phyloP scores from a whole-genome alignment of 805 yeast genomes.

The Yamadazyma paraphyllophila region DNA sequence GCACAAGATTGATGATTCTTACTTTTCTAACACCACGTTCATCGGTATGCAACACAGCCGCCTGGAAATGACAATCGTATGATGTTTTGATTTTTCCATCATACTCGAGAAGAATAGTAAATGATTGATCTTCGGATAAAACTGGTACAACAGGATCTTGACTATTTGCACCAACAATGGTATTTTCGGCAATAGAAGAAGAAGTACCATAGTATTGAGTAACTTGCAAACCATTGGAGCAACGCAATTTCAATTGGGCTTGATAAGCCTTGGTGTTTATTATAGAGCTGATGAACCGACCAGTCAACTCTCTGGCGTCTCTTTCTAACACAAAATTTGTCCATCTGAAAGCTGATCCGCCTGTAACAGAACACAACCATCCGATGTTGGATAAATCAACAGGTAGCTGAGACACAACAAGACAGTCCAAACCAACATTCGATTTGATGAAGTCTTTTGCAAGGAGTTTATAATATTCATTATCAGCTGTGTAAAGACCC shows the following conservation, averaged over 20 bases:
- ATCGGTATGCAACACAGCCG: constrained; percentile 83
- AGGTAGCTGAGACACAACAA: constrained; percentile 60
- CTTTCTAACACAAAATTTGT: constrained; percentile 62
- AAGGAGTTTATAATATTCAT: constrained; percentile 58
- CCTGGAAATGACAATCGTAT: constrained; percentile 85
- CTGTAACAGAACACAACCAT: constrained; percentile 61
- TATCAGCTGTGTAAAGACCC: constrained; percentile 56
- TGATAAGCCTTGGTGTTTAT: constrained; percentile 64
- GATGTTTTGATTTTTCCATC: constrained; percentile 72
- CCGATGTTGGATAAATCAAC: constrained; percentile 78
- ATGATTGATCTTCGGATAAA: constrained; percentile 57
- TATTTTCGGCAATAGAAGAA: constrained; percentile 22
- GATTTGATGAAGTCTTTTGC: constrained; percentile 53
- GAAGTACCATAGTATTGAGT: constrained; percentile 65
- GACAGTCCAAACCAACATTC: constrained; percentile 75
- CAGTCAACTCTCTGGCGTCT: constrained; percentile 65
- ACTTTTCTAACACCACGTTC: constrained; percentile 74
- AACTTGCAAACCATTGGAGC: constrained; percentile 85
- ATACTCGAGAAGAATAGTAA: constrained; percentile 70
- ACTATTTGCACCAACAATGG: constrained; percentile 30
- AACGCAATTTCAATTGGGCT: constrained; percentile 79
- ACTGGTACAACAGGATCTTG: constrained; percentile 73
- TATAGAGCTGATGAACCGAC: constrained; percentile 56
- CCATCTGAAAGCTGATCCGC: constrained; percentile 68
- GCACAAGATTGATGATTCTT: constrained; percentile 79